Conservation (phyloP, 208 protist genomes). For the Leptomonas pyrrhocoris region DNA sequence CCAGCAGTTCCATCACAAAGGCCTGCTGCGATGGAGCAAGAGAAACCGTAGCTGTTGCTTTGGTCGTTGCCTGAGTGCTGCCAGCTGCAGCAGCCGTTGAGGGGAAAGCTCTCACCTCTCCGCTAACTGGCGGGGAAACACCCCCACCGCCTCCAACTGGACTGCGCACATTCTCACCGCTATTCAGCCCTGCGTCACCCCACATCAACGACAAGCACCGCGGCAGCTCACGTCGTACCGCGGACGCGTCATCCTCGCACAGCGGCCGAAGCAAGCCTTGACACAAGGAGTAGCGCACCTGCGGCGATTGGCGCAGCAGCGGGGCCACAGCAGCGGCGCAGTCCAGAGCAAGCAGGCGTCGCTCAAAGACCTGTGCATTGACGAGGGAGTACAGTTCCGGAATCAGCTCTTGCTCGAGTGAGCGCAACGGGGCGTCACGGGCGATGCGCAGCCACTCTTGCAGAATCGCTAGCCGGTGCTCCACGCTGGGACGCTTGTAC, state of each 20-base stretch:
- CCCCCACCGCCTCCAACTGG: background rate
- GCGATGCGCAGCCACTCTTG: constrained; percentile 58
- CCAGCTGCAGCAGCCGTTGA: background rate
- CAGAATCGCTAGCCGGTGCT: constrained; percentile 45
- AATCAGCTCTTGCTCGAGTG: constrained; percentile 65
- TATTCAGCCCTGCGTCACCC: constrained; percentile 18
- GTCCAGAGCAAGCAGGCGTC: constrained; percentile 60
- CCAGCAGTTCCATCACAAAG: constrained; percentile 52
- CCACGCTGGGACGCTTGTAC: constrained; percentile 50
- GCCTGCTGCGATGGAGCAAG: constrained; percentile 23
- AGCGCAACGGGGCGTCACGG: constrained; percentile 31
- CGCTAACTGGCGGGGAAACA: background rate
- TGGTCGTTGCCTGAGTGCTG: background rate
- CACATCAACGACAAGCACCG: constrained; percentile 56
- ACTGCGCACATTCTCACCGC: background rate
- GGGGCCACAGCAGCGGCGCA: constrained; percentile 50
- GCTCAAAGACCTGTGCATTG: constrained; percentile 51
- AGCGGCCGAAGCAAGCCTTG: constrained; percentile 65
- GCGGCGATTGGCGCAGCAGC: constrained; percentile 31
- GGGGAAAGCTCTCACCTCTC: background rate
- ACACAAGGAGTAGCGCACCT: constrained; percentile 50
- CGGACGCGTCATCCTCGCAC: constrained; percentile 63
- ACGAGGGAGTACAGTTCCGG: constrained; percentile 70
- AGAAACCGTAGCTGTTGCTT: background rate
- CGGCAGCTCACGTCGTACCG: constrained; percentile 63